Evolutionary conservation across 768 basidiomycete genomes (phyloP).

Genomic region (Lentinula edodes): DNA sequence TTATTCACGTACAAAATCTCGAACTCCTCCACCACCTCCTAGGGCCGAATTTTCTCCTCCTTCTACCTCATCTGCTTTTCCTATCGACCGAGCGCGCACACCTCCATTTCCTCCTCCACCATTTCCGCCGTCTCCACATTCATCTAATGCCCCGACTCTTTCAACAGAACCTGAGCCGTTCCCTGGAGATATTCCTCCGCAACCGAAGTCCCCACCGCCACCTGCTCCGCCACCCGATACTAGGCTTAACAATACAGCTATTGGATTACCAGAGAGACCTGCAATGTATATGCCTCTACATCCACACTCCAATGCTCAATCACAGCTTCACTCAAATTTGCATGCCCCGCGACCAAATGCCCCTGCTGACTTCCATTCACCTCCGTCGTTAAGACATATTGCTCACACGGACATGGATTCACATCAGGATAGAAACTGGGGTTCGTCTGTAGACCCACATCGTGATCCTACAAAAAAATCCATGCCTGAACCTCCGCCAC

Average conservation of each 20-base stretch:
- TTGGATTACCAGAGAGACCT: constrained; percentile 14
- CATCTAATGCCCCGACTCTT: constrained; percentile 17
- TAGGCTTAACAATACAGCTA: constrained; percentile 12
- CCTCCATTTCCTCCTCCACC: constrained; percentile 10
- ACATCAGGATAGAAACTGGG: not conserved
- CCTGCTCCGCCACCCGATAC: constrained; percentile 30
- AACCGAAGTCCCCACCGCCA: constrained; percentile 22
- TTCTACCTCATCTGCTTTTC: constrained; percentile 5
- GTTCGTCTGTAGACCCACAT: not conserved
- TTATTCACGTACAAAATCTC: not conserved
- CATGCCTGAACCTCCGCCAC: constrained; percentile 4
- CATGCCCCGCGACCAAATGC: constrained; percentile 27
- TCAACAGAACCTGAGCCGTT: constrained; percentile 5
- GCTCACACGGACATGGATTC: constrained; percentile 2
- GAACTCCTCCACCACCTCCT: not conserved
- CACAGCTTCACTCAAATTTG: constrained; percentile 7
- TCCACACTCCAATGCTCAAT: constrained; percentile 10
- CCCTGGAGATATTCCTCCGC: constrained; percentile 13
- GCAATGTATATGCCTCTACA: constrained; percentile 14
- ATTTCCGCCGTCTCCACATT: constrained; percentile 9
- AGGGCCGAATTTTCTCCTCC: not conserved
- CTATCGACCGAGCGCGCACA: constrained; percentile 8
- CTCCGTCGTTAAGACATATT: constrained; percentile 23
- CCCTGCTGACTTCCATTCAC: constrained; percentile 42
- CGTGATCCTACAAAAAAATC: not conserved